Base-by-base conservation (phyloP, 2,329 filamentous ascomycete species). In the Conoideocrella luteorostrata region DNA sequence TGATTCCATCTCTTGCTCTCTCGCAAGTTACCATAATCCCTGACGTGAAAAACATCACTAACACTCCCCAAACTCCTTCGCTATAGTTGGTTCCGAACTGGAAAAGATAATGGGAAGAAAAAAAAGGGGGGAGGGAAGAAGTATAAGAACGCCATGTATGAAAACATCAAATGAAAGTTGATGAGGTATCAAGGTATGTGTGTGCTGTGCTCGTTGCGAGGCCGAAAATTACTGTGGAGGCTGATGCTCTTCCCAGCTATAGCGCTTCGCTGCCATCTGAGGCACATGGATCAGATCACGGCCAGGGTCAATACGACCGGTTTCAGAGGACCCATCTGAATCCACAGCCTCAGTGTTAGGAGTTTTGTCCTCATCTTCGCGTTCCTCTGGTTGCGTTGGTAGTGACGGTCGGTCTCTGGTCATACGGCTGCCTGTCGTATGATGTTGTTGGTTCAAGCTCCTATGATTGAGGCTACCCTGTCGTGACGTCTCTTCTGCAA, bases 261-360 rank as follows among this genome's bases (percentile, higher is more conserved):
- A 77, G 28, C 73, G 61, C 48, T 63, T 67, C 24, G 66, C 66
- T 3, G 73, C 69, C 44, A 71, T 55, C 51, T 77, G 73, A 2
- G 73, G 73, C 9, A 77, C 68, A 46, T 76, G 73, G 3, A 76
- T 59, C 18, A 75, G 53, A 41, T 76, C 73, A 4, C 57, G 57
- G 1, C 66, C 65, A 3, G 58, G 56, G 38, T 72, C 66, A 26
- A 74, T 68, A n/a, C 70, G 64, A 41, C 65, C 65, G 4, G 5
- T 18, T 13, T 41, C 37, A 17, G 44, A 26, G 11, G 24, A 42
- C 12, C n/a, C 10, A 11, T 36, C 18, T 10, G 43, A 39, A n/a
- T 33, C 20, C 6, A 15, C 6, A 20, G 21, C 30, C 22, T 34
- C 6, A 10, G 34, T 3, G 3, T 34, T 20, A 6, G 23, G 7